Base-by-base conservation (phyloP, 495 filamentous ascomycete genomes). In the Penicillium riverlandense region DNA sequence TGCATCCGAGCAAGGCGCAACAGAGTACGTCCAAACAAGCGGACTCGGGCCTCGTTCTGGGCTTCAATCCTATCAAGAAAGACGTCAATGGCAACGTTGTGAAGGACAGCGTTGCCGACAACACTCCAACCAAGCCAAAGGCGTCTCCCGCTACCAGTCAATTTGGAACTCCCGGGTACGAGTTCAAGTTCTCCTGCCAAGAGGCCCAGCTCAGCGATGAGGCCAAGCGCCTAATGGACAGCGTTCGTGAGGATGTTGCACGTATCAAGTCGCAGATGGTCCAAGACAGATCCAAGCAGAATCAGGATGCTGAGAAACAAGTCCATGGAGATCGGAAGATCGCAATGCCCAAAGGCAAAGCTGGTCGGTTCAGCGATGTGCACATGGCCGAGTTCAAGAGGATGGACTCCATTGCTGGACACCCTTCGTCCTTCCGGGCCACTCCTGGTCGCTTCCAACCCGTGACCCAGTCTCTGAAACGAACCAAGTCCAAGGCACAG, bases 381-480 rank as follows among this genome's bases (percentile, higher is more conserved):
- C 90, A 96, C 58, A 85, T 85, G 78, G 78, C 80, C 39, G 75
- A 90, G 56, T 96, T 96, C 70, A 88, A 85, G 65, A 96, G 92
- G 73, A 95, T 96, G 90, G 88, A 95, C 53, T 95, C 88, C 9
- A 96, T 96, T 61, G 86, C 78, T 15, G 81, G 80, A 43, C 90
- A 96, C 66, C 68, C 87, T 4, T 92, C 90, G 6, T 74, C 81
- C 11, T 89, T 86, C 71, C 76, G 90, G 31, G 77, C 79, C 12
- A 72, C 79, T 22, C 71, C 75, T 6, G 75, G 66, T 45, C 76
- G 80, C 35, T 70, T 75, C 52, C 72, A 76, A 43, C 75, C 77
- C 11, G 71, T 69, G 37, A 58, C 51, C 28, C 72, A 72, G 40
- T 75, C 74, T n/a, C 58, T 90, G 50, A 89, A 91, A 67, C 78